These are phyloP conservation scores for Artomyces pyxidatus DNA, from an alignment of 768 basidiomycete species.

Conservation along the genomic window DNA sequence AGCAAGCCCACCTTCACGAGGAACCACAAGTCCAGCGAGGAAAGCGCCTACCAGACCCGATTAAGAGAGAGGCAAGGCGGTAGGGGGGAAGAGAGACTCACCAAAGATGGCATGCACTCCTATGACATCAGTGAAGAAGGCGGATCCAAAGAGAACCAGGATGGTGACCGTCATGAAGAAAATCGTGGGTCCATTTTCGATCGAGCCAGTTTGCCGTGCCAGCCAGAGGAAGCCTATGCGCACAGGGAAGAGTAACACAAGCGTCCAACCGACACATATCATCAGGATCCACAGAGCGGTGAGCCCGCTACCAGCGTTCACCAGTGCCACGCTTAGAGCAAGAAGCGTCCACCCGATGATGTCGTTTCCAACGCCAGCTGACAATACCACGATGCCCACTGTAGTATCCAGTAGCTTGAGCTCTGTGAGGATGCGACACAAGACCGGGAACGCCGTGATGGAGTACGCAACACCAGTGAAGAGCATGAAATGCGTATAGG, in stretches of 20 bases:
- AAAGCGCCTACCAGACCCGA: slow-evolving; percentile 80
- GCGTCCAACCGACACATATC: slow-evolving; percentile 68
- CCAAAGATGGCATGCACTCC: slow-evolving; percentile 92
- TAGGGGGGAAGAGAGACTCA: slow-evolving; percentile 20
- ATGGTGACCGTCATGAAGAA: slow-evolving; percentile 86
- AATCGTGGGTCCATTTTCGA: slow-evolving; percentile 75
- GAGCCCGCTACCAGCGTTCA: slow-evolving; percentile 78
- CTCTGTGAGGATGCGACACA: slow-evolving; percentile 84
- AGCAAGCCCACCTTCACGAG: slow-evolving; percentile 80
- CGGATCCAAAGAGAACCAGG: slow-evolving; percentile 72
- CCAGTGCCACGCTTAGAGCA: slow-evolving; percentile 86
- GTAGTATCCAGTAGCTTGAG: slow-evolving; percentile 86
- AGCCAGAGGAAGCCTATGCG: slow-evolving; percentile 59
- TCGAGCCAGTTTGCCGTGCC: slow-evolving; percentile 70
- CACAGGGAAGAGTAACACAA: slow-evolving; percentile 67
- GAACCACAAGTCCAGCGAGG: slow-evolving; percentile 72
- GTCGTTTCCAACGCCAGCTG: slow-evolving; percentile 87
- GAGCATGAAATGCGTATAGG: slow-evolving; percentile 88
- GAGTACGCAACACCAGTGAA: slow-evolving; percentile 90
- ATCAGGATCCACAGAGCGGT: slow-evolving; percentile 84
- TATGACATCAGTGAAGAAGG: slow-evolving; percentile 91
- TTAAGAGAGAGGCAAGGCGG: no score
- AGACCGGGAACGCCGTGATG: slow-evolving; percentile 80
- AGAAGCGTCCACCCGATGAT: slow-evolving; percentile 74
- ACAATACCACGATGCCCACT: slow-evolving; percentile 88